Base-by-base conservation (phyloP, 2,329 filamentous ascomycete species). In the Hirsutella thompsonii region DNA sequence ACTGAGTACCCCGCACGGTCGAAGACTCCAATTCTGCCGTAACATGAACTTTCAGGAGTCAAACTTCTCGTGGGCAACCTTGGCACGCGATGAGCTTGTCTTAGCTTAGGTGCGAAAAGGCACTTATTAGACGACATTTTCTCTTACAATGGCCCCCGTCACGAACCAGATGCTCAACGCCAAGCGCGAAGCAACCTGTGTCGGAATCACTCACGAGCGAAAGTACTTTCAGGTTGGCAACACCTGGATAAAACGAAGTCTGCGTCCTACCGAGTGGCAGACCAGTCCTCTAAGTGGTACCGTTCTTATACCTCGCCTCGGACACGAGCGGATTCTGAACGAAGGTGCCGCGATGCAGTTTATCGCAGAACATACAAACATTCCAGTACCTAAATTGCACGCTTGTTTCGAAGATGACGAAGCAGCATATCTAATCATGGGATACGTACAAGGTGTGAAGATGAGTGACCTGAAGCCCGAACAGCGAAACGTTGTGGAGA, bases 381-480 rank as follows among this genome's bases (percentile, higher is more conserved):
- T 51, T 35, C 48, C 45, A 2, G 30, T 52, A 13, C 49, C 46
- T 5, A 52, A 45, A 29, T 23, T 52, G 4, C 33, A 50, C 37
- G 32, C n/a, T 16, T 42, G 44, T 23, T 46, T 46, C n/a, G 42
- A 46, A 20, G 42, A 46, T 26, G 37, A 44, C 21, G 30, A 28
- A 2, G 44, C 42, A 6, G 39, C 33, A 1, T 46, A 46, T 32
- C 29, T 44, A 3, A 36, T 46, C 1, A 42, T 38, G 29, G 42
- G 39, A 19, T 37, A 41, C 29, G 26, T 46, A 18, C 36, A 44
- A 6, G 44, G 44, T 3, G 40, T 40, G 19, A 16, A 28, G 16
- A 39, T 46, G 42, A 23, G n/a, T 18, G 20, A 28, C 11, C 42
- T 46, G 16, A 18, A 14, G 2, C 16, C 37, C 8, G 38, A 44